phyloP scores from a whole-genome alignment of 2,329 filamentous ascomycete genomes.

The Colletotrichum cuscutae region DNA sequence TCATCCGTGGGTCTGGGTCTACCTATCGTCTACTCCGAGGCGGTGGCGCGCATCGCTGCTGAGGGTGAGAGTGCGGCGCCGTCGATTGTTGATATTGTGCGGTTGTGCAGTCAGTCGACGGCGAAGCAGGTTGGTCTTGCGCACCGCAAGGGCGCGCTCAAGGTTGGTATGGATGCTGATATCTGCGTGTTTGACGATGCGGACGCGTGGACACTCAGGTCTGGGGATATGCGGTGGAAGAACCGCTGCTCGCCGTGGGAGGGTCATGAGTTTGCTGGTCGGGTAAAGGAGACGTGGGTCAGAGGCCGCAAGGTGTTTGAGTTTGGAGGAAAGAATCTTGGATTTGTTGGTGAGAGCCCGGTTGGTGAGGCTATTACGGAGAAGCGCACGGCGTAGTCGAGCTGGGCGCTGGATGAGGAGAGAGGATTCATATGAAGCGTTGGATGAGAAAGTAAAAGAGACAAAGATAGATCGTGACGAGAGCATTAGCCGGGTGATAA shows the following conservation, averaged over 20 bases:
- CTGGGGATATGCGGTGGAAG: slow-evolving; percentile 89
- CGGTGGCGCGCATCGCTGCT: slow-evolving; percentile 67
- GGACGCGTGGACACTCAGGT: slow-evolving; percentile 78
- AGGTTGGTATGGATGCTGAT: slow-evolving; percentile 87
- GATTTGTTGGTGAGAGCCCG: slow-evolving; percentile 61
- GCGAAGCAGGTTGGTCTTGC: slow-evolving; percentile 88
- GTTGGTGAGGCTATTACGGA: slow-evolving; percentile 68
- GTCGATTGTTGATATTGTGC: slow-evolving; percentile 80
- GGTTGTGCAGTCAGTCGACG: slow-evolving; percentile 87
- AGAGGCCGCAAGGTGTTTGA: slow-evolving; percentile 80
- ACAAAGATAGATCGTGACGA: not conserved
- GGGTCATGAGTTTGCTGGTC: slow-evolving; percentile 79
- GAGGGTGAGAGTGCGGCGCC: slow-evolving; percentile 53
- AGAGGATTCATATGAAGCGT: not conserved
- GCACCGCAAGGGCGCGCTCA: slow-evolving; percentile 82
- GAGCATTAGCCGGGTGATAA: not conserved
- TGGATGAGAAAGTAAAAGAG: not conserved
- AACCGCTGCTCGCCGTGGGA: slow-evolving; percentile 95
- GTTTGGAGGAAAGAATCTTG: slow-evolving; percentile 63
- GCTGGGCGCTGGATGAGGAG: no score
- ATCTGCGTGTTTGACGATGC: slow-evolving; percentile 91
- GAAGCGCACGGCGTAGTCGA: slow-evolving; percentile 54
- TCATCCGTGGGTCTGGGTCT: slow-evolving; percentile 92
- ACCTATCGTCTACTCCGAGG: slow-evolving; percentile 87
- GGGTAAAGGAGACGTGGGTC: slow-evolving; percentile 88